These are phyloP conservation scores for Aspergillus mulundensis DNA, from an alignment of 495 filamentous ascomycete species.

Conservation along the genomic window DNA sequence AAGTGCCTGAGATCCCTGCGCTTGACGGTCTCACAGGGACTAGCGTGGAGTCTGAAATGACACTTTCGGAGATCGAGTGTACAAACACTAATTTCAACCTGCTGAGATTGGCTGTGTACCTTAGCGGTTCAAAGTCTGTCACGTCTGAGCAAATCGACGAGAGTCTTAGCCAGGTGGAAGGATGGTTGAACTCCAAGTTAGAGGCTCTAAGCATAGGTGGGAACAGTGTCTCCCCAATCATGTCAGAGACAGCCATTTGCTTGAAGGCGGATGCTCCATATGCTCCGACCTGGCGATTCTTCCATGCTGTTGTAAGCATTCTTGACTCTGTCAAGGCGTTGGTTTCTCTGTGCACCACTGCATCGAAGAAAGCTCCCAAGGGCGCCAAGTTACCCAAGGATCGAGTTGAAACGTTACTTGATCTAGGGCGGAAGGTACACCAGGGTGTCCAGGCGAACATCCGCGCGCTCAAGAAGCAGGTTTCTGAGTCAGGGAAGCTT, in stretches of 20 bases:
- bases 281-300: conserved; percentile 39
- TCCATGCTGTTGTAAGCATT: conserved; percentile 33
- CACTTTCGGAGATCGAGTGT: conserved; percentile 30
- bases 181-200: conserved; percentile 30
- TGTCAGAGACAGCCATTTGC: conserved; percentile 24
- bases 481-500: conserved; percentile 37
- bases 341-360: conserved; percentile 26
- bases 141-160: conserved; percentile 29
- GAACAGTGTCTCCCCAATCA: conserved; percentile 19
- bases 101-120: conserved; percentile 30
- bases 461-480: conserved; percentile 32
- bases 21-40: conserved; percentile 25
- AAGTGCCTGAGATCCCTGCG: conserved; percentile 25
- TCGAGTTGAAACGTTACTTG: conserved; percentile 24
- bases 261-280: conserved; percentile 22
- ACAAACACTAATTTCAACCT: conserved; percentile 30
- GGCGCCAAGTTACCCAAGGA: conserved; percentile 33
- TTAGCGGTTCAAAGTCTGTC: conserved; percentile 35
- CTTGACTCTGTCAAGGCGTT: conserved; percentile 41
- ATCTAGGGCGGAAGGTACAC: conserved; percentile 27
- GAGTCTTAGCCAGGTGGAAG: conserved; percentile 30
- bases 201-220: conserved; percentile 23
- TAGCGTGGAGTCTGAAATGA: conserved; percentile 30
- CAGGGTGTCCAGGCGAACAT: conserved; percentile 32
- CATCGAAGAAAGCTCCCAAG: conserved; percentile 32